Conservation (phyloP, 2,329 filamentous ascomycete genomes). For the Daldinia eschscholtzii region DNA sequence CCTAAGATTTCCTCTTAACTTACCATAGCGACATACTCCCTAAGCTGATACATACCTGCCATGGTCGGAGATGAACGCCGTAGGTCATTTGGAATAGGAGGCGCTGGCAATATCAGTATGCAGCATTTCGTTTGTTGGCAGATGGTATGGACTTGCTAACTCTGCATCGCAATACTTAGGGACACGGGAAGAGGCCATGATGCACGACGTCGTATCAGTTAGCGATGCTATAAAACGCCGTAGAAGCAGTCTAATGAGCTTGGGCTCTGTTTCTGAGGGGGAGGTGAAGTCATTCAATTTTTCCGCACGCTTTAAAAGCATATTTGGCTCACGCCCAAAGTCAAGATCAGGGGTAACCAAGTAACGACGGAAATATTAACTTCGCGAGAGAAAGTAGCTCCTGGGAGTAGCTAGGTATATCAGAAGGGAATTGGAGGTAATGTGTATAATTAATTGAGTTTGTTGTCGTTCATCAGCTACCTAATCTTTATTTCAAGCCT, state of each 20-base stretch:
- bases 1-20: neutral
- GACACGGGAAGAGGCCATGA: slow-evolving; percentile 46
- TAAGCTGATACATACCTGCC: neutral
- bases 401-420: neutral
- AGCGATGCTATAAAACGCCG: slow-evolving; percentile 42
- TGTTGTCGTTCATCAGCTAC: slow-evolving; percentile 4
- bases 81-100: slow-evolving; percentile 50
- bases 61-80: slow-evolving; percentile 38
- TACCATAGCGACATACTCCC: neutral
- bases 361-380: neutral
- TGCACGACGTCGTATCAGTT: slow-evolving; percentile 39
- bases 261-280: slow-evolving; percentile 23
- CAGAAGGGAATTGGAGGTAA: neutral
- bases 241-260: slow-evolving; percentile 37
- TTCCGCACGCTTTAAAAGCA: slow-evolving; percentile 42
- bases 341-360: slow-evolving; percentile 27
- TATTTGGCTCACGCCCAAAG: slow-evolving; percentile 34
- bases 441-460: neutral
- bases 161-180: slow-evolving; percentile 28
- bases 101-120: slow-evolving; percentile 51
- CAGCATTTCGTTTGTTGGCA: neutral
- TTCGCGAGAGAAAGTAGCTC: neutral
- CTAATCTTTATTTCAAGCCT: slow-evolving; percentile 21
- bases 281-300: slow-evolving; percentile 43
- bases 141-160: slow-evolving; percentile 5